phyloP scores from a whole-genome alignment of 163 green algal genomes.

The Chloromonas sp. region DNA sequence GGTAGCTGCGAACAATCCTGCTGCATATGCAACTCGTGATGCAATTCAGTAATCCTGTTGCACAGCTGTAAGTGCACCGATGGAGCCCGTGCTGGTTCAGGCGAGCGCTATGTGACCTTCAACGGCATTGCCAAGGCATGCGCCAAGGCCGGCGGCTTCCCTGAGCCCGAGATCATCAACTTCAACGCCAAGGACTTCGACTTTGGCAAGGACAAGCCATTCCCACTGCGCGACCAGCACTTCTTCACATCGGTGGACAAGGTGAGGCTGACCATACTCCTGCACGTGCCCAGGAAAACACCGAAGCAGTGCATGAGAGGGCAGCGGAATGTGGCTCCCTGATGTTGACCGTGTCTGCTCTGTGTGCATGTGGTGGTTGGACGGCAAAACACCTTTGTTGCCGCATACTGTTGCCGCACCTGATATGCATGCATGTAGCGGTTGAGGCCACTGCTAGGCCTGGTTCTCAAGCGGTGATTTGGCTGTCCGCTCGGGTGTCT shows the following conservation, averaged over 20 bases:
- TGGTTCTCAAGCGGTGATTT: too few relatives aligned
- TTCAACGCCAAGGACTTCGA: conserved; percentile 92
- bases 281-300: too few relatives aligned
- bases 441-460: too few relatives aligned
- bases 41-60: too few relatives aligned
- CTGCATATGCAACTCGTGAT: background rate
- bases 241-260: conserved; percentile 95
- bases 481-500: too few relatives aligned
- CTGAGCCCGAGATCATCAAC: conserved; percentile 87
- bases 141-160: conserved; percentile 70
- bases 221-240: conserved; percentile 94
- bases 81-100: background rate
- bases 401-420: too few relatives aligned
- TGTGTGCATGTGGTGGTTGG: background rate
- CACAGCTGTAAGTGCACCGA: too few relatives aligned
- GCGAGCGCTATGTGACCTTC: conserved; percentile 73
- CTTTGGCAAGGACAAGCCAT: conserved; percentile 85
- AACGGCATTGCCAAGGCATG: conserved; percentile 91
- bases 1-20: background rate
- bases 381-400: too few relatives aligned
- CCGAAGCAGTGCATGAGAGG: too few relatives aligned
- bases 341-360: too few relatives aligned
- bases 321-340: too few relatives aligned
- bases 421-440: too few relatives aligned
- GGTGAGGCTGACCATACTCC: conserved; percentile 28